A percentile compares a stretch with the other conserved stretches of the same genome.
These are phyloP conservation scores for Backusella macrospora DNA, from an alignment of 192 early-diverging fungal species.

Conservation along the genomic window DNA sequence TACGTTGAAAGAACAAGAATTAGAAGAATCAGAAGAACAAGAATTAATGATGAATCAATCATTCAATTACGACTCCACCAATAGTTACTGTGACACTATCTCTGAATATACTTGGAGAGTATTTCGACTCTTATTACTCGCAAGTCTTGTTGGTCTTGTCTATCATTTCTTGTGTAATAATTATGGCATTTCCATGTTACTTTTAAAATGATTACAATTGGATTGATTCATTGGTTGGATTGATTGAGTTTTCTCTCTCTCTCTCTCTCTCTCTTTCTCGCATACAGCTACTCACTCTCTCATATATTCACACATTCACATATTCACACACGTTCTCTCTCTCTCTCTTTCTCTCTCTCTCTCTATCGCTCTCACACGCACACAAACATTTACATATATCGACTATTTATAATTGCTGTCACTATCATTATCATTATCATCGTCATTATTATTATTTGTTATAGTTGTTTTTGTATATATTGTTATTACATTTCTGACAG, in stretches of 20 bases:
- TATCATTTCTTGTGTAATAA: constrained; percentile 27
- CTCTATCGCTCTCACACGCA: no score
- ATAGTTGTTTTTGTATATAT: background rate
- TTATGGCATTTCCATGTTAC: background rate
- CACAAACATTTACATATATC: no score
- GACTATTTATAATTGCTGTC: no score
- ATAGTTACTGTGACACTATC: background rate
- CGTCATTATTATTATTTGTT: background rate
- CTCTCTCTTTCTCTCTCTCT: no score
- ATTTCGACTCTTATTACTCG: constrained; percentile 29
- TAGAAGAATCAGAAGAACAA: background rate
- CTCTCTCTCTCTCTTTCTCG: no score
- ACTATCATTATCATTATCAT: no score
- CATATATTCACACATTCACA: no score
- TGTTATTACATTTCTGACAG: background rate
- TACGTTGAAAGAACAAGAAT: background rate
- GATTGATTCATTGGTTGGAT: background rate
- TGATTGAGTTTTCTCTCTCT: no score
- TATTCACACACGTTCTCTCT: no score
- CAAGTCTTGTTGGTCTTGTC: constrained; percentile 27
- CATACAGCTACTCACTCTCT: no score
- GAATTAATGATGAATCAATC: background rate
- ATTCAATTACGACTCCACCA: background rate
- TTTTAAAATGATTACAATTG: no score
- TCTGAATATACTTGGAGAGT: constrained; percentile 32